Conservation (phyloP, 495 filamentous ascomycete genomes). For the Neurospora sp. region DNA sequence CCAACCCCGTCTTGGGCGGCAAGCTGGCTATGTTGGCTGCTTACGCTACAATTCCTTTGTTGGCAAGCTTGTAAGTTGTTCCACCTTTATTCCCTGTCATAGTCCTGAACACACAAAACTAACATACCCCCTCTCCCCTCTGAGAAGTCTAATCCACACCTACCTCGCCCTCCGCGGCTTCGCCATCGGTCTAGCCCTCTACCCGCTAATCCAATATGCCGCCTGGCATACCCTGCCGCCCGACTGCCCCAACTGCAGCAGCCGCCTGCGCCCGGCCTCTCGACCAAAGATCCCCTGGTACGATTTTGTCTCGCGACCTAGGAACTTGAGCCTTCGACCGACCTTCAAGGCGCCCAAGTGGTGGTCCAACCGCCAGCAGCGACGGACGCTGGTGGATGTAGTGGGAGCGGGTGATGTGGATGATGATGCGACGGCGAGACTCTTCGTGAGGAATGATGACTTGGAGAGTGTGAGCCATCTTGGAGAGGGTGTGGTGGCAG, state of each 20-base stretch:
- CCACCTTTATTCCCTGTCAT: background rate
- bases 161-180: slow-evolving; percentile 29
- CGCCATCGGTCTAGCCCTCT: slow-evolving; percentile 27
- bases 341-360: slow-evolving; percentile 1
- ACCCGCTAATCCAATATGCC: slow-evolving; percentile 22
- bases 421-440: slow-evolving; percentile 8
- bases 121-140: background rate
- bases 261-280: slow-evolving; percentile 22
- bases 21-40: slow-evolving; percentile 30
- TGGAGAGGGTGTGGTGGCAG: background rate
- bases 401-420: slow-evolving; percentile 20
- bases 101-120: background rate
- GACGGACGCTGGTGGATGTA: slow-evolving; percentile 8
- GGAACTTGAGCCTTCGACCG: background rate
- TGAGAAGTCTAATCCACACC: slow-evolving; percentile 25
- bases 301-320: slow-evolving; percentile 19
- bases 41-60: slow-evolving; percentile 29
- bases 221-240: slow-evolving; percentile 27
- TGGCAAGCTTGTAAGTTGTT: slow-evolving; percentile 29
- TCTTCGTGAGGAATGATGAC: slow-evolving; percentile 21
- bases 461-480: slow-evolving; percentile 2
- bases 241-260: slow-evolving; percentile 32
- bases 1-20: slow-evolving; percentile 2
- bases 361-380: slow-evolving; percentile 6
- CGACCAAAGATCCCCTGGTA: slow-evolving; percentile 27